Percentiles rank a stretch among this genome's conserved stretches.
These are phyloP conservation scores for Populus euphratica DNA, from an alignment of 345 rosid genomes.

Conservation along the genomic window DNA sequence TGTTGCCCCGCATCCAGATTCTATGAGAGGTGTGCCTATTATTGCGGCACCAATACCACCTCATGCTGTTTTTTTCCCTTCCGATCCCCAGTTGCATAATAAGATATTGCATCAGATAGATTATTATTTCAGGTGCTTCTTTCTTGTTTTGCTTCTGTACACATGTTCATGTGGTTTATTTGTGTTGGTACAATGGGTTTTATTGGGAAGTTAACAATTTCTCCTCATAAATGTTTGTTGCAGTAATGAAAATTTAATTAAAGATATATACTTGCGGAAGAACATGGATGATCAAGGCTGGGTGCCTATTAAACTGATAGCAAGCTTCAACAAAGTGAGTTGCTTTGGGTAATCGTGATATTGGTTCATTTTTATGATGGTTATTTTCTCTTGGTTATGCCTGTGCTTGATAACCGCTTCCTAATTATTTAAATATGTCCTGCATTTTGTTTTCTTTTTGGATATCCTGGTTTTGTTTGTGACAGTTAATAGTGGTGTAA, in stretches of 20 bases:
- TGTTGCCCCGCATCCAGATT: constrained; percentile 42
- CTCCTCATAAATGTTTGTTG: constrained; percentile 27
- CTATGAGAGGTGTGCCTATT: constrained; percentile 45
- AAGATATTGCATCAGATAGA: constrained; percentile 66
- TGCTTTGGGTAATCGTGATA: constrained; percentile 10
- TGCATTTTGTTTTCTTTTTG: not conserved
- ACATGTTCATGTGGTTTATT: not conserved
- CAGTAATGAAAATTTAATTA: constrained; percentile 78
- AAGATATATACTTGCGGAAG: constrained; percentile 69
- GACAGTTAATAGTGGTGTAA: not conserved
- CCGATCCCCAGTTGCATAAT: constrained; percentile 49
- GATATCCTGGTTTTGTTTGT: not conserved
- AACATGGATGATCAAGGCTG: constrained; percentile 91
- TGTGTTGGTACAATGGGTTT: not conserved
- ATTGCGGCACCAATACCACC: constrained; percentile 37
- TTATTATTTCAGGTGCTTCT: constrained; percentile 71
- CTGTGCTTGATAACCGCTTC: not conserved
- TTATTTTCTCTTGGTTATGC: constrained; percentile 1
- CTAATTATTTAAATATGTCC: not conserved
- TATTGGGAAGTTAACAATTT: constrained; percentile 13
- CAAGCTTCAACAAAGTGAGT: constrained; percentile 81
- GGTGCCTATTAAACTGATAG: constrained; percentile 62
- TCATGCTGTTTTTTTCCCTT: constrained; percentile 43
- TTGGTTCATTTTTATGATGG: constrained; percentile 8
- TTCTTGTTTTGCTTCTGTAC: constrained; percentile 1